Evolutionary conservation across 441 rosid genomes (phyloP), one percentile per base, ranked within the genome.

Genomic region (Hypseocharis bilobata): DNA sequence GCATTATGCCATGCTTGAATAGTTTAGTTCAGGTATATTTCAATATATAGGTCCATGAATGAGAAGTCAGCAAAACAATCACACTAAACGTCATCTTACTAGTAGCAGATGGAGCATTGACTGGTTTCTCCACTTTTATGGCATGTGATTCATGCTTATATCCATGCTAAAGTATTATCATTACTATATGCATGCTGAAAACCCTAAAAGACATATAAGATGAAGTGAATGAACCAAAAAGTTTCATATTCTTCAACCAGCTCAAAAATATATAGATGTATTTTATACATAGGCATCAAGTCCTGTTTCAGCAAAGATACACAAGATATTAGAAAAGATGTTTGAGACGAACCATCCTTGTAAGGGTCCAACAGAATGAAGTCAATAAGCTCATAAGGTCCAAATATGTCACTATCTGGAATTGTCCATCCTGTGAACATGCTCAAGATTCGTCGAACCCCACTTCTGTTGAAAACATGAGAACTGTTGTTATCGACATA

Each of bases 351-450:
- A 93, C 99, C 94, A 66, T 82, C 68, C 65, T 0, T 30, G 74
- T 93, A 93, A 32, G 85, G 81, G 0, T 64, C 88, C 82, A 73
- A 68, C 68, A 93, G 78, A 69, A 74, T 78, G 82, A 87, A 81
- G 78, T 72, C 70, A 70, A 93, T 71, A 72, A 93, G 95, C 76
- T 93, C 99, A 60, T 90, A 93, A 38, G 99, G 97, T 51, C 99
- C 99, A 78, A 86, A 93, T 68, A 87, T 30, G 0, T 86, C 90
- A 55, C 76, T 84, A 61, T 86, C 89, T 30, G 42, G 74, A 68
- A 93, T 85, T 11, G 3, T 58, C 98, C 98, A 93, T 55, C 85
- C 87, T 8, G 95, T 86, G 82, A 90, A 90, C 84, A 77, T 78
- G 64, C 52, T 13, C 56, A 72, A 60, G 74, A 93, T 80, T 26